A percentile compares a stretch with the other conserved stretches of the same genome.
phyloP scores from a whole-genome alignment of 2,329 filamentous ascomycete species.

The Arachnopeziza araneosa region DNA sequence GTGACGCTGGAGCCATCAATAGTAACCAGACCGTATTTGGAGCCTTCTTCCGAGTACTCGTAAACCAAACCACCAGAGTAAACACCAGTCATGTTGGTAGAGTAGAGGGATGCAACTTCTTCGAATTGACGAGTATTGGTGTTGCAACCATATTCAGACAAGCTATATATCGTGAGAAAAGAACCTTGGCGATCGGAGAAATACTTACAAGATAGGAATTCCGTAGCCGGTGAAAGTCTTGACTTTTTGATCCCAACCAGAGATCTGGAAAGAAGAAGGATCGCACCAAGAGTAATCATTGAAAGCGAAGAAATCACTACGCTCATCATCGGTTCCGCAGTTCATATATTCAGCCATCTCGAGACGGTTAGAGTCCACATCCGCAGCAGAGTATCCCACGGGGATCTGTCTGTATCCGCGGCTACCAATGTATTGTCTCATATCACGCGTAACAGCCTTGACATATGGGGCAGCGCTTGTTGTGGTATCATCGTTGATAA shows the following conservation, averaged over 20 bases:
- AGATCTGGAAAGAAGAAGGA: slow-evolving; percentile 50
- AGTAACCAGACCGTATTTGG: slow-evolving; percentile 58
- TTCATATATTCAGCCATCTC: slow-evolving; percentile 70
- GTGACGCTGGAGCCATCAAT: slow-evolving; percentile 33
- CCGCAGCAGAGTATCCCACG: slow-evolving; percentile 57
- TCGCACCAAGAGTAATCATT: slow-evolving; percentile 65
- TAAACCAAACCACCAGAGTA: slow-evolving; percentile 97
- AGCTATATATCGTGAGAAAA: slow-evolving; percentile 13
- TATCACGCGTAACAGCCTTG: slow-evolving; percentile 53
- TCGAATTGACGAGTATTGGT: slow-evolving; percentile 75
- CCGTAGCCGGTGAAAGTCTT: slow-evolving; percentile 62
- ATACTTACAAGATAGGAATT: slow-evolving; percentile 47
- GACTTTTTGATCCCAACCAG: slow-evolving; percentile 65
- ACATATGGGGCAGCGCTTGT: slow-evolving; percentile 49
- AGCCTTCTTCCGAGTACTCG: slow-evolving; percentile 80
- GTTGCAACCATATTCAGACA: slow-evolving; percentile 91
- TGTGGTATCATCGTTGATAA: slow-evolving; percentile 48
- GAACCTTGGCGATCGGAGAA: neutral
- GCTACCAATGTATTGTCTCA: slow-evolving; percentile 46
- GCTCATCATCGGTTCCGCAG: slow-evolving; percentile 61
- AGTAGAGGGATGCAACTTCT: slow-evolving; percentile 77
- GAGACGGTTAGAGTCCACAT: slow-evolving; percentile 62
- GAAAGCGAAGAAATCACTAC: slow-evolving; percentile 62
- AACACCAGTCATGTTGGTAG: slow-evolving; percentile 71
- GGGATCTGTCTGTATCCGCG: slow-evolving; percentile 46